Percentiles rank a stretch among this genome's conserved stretches.
Conservation (phyloP, 805 yeast genomes). For the Zygoascus tannicola region DNA sequence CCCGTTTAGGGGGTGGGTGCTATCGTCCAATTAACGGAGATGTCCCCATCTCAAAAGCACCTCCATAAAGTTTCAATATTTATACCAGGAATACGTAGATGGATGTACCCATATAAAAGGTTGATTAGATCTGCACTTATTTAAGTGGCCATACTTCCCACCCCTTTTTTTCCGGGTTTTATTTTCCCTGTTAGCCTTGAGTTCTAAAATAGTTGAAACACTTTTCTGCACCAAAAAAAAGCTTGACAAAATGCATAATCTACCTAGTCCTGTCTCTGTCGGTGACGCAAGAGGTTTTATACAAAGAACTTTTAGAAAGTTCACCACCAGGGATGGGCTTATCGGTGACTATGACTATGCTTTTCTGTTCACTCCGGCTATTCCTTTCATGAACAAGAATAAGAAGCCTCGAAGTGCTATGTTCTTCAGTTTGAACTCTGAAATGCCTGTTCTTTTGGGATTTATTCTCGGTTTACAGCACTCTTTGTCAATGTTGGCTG, state of each 20-base stretch:
- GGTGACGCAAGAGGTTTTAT: background rate
- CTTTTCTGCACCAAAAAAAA: too few relatives aligned
- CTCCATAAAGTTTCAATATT: too few relatives aligned
- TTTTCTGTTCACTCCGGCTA: conserved; percentile 66
- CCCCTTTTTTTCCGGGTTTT: too few relatives aligned
- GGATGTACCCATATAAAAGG: too few relatives aligned
- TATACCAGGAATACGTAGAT: too few relatives aligned
- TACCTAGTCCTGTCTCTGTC: background rate
- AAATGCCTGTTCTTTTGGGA: conserved; percentile 75
- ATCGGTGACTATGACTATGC: conserved; percentile 83
- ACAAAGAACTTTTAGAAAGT: conserved; percentile 12
- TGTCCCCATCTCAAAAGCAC: too few relatives aligned
- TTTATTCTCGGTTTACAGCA: conserved; percentile 79
- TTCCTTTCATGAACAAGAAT: conserved; percentile 52
- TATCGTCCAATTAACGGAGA: too few relatives aligned
- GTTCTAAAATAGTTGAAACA: too few relatives aligned
- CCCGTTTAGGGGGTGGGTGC: too few relatives aligned
- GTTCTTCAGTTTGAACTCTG: conserved; percentile 71
- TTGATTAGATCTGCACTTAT: too few relatives aligned
- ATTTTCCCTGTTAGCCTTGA: too few relatives aligned
- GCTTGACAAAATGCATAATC: background rate
- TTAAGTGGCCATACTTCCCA: too few relatives aligned
- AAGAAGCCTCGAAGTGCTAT: conserved; percentile 43
- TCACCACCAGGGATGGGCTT: conserved; percentile 70
- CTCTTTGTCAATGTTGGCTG: conserved; percentile 84